phyloP scores from a whole-genome alignment of 2,329 filamentous ascomycete genomes.

The Grosmannia huntii region DNA sequence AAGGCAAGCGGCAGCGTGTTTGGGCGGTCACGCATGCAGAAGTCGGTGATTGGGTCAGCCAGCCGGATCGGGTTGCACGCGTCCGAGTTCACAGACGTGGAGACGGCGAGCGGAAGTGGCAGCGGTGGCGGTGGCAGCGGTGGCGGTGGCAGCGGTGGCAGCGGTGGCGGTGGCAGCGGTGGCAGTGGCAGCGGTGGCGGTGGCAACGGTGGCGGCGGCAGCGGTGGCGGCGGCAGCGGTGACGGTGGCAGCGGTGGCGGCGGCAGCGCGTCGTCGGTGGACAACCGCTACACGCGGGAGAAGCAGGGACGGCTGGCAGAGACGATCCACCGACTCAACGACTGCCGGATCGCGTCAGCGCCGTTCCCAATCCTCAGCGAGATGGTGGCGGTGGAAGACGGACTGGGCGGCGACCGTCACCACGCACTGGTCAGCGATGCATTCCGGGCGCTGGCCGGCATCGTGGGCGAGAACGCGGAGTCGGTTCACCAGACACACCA shows the following conservation, averaged over 20 bases:
- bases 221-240: constrained; percentile 21
- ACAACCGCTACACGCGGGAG: constrained; percentile 66
- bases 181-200: no score
- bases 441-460: constrained; percentile 67
- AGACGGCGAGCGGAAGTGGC: constrained; percentile 27
- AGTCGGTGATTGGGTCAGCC: constrained; percentile 77
- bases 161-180: constrained; percentile 17
- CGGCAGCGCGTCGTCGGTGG: constrained; percentile 36
- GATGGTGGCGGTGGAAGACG: constrained; percentile 57
- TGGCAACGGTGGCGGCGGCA: constrained; percentile 12
- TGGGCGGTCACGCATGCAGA: constrained; percentile 55
- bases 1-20: constrained; percentile 42
- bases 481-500: constrained; percentile 25
- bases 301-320: constrained; percentile 74
- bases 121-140: constrained; percentile 17
- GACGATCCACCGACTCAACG: constrained; percentile 68
- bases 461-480: constrained; percentile 59
- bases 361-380: constrained; percentile 64
- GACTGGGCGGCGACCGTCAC: constrained; percentile 43
- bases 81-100: constrained; percentile 55
- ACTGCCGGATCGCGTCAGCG: constrained; percentile 50
- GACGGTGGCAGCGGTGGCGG: not conserved
- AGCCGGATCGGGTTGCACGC: constrained; percentile 53
- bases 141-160: no score
- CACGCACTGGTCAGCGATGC: constrained; percentile 67